Conservation (phyloP, 345 rosid species). For the Pistacia atlantica region DNA sequence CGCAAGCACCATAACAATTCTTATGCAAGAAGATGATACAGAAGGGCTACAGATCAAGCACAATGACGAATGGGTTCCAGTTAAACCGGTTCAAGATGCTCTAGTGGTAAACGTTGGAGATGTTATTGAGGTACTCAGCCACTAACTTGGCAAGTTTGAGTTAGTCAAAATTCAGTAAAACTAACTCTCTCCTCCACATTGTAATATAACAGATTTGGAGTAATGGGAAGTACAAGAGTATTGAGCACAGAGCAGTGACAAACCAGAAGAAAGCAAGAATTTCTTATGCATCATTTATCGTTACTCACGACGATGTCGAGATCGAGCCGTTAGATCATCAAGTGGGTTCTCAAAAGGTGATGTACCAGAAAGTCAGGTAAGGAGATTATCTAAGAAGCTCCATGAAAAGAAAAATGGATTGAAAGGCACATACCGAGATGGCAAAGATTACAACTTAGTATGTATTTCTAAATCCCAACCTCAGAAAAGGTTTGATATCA, state of each 20-base stretch:
- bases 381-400: conserved; percentile 7
- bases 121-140: conserved; percentile 25
- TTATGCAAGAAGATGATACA: conserved; percentile 21
- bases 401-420: conserved; percentile 25
- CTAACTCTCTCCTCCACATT: background rate
- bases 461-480: background rate
- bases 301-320: conserved; percentile 21
- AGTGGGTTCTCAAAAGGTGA: too few species aligned
- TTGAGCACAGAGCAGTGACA: too few species aligned
- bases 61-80: conserved; percentile 23
- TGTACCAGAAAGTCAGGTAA: conserved; percentile 16
- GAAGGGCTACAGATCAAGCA: conserved; percentile 30
- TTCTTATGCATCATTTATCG: conserved; percentile 27
- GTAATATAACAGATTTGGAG: conserved; percentile 24
- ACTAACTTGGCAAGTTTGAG: background rate
- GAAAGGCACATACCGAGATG: conserved; percentile 22
- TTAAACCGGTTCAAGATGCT: conserved; percentile 31
- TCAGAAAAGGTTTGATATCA: too few species aligned
- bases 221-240: conserved; percentile 21
- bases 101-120: conserved; percentile 33
- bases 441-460: conserved; percentile 2
- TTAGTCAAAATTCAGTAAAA: background rate
- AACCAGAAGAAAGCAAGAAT: background rate
- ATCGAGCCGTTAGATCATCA: conserved; percentile 29
- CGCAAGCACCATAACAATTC: conserved; percentile 26